Conservation (phyloP, 2,329 filamentous ascomycete genomes). For the Trichoderma afroharzianum region DNA sequence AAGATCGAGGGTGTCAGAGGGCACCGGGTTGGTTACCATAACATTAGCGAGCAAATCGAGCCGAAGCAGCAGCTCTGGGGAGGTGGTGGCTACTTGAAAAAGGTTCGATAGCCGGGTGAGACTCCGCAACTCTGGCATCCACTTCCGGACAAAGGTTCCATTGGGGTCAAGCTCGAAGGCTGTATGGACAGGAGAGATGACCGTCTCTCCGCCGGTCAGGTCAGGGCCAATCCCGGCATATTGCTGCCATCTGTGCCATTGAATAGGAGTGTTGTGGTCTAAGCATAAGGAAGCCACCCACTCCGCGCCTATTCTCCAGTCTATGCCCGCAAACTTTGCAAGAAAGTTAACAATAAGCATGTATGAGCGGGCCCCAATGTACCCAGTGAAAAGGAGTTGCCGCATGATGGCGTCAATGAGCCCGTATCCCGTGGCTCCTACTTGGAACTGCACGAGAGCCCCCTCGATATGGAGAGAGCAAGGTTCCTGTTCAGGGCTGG, state of each 20-base stretch:
- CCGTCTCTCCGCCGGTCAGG: slow-evolving; percentile 57
- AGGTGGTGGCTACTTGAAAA: slow-evolving; percentile 68
- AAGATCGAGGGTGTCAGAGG: not conserved
- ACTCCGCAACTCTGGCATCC: slow-evolving; percentile 64
- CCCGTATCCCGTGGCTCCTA: slow-evolving; percentile 69
- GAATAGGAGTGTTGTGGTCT: slow-evolving; percentile 73
- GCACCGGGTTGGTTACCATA: slow-evolving; percentile 64
- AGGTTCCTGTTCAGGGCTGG: slow-evolving; percentile 36
- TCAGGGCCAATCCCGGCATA: slow-evolving; percentile 77
- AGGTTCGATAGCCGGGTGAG: slow-evolving; percentile 54
- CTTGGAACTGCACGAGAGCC: slow-evolving; percentile 46
- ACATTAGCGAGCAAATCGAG: slow-evolving; percentile 58
- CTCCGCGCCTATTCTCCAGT: slow-evolving; percentile 78
- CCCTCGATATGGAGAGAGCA: slow-evolving; percentile 12
- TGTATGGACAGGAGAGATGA: not conserved
- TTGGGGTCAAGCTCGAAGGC: slow-evolving; percentile 67
- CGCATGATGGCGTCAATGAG: slow-evolving; percentile 75
- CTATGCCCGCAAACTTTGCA: slow-evolving; percentile 67
- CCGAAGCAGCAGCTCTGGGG: slow-evolving; percentile 52
- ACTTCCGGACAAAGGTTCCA: slow-evolving; percentile 67
- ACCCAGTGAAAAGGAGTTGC: slow-evolving; percentile 71
- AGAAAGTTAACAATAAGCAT: slow-evolving; percentile 76
- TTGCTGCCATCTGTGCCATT: slow-evolving; percentile 85
- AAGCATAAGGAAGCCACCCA: slow-evolving; percentile 75
- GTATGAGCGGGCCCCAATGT: slow-evolving; percentile 71